Percentiles rank a stretch among this genome's conserved stretches.
Evolutionary conservation across 371 early-diverging fungal species (phyloP).

Genomic region (Syncephalastrum racemosum): DNA sequence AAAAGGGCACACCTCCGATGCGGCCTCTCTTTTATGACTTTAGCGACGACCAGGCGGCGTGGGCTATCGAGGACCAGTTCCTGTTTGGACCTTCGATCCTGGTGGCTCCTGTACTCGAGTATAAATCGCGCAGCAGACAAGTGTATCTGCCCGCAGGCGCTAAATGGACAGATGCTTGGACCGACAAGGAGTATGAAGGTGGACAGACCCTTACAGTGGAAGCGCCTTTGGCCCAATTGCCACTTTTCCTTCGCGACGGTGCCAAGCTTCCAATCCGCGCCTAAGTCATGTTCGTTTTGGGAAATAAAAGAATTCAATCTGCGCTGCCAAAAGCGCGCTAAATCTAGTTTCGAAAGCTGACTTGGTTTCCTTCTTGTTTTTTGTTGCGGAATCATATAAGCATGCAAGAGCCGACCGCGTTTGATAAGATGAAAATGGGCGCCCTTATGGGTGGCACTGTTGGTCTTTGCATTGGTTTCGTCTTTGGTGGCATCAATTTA

Average conservation of each 20-base stretch:
- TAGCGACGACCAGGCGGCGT: conserved; percentile 31
- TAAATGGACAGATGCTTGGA: conserved; percentile 45
- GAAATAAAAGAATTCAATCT: conserved; percentile 5
- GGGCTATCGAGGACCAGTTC: conserved; percentile 35
- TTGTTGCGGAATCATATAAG: too few species aligned
- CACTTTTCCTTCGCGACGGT: conserved; percentile 38
- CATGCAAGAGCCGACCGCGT: conserved; percentile 49
- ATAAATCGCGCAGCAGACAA: conserved; percentile 34
- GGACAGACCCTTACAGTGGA: conserved; percentile 33
- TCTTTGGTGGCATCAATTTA: conserved; percentile 72
- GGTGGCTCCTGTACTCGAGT: conserved; percentile 36
- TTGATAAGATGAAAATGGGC: conserved; percentile 81
- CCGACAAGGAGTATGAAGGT: conserved; percentile 31
- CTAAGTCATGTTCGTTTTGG: background rate
- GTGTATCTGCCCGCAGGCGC: conserved; percentile 41
- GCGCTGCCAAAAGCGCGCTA: too few species aligned
- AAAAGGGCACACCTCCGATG: conserved; percentile 46
- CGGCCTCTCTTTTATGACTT: conserved; percentile 52
- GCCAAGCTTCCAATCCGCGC: conserved; percentile 13
- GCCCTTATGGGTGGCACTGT: conserved; percentile 84
- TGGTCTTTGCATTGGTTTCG: conserved; percentile 80
- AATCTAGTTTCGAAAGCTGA: too few species aligned
- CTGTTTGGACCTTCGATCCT: conserved; percentile 35
- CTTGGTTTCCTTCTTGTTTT: too few species aligned
- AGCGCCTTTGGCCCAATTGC: conserved; percentile 39